Evolutionary conservation across 2,329 filamentous ascomycete genomes (phyloP), one percentile per base, ranked within the genome.

Genomic region (Neonectria faginata): DNA sequence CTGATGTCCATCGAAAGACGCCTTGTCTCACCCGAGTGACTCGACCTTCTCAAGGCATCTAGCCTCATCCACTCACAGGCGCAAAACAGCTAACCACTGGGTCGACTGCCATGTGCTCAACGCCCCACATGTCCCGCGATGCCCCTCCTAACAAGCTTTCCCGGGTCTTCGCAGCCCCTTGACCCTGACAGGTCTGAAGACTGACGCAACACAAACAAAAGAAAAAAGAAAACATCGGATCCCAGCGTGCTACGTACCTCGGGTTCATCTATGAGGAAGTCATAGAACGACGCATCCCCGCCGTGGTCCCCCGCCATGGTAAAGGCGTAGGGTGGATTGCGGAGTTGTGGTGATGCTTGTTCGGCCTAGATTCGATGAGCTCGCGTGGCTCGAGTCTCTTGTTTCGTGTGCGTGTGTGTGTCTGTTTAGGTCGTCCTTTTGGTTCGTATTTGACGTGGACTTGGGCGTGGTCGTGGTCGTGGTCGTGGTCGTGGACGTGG

Each of bases 251-350:
- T 55, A 72, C 72, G 58, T 73, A 74, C 72, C 72, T 74, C 70
- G 36, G 69, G 66, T 16, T 74, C 72, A 48, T 74, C 72, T 62
- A 74, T 73, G 70, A 74, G 65, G 66, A 74, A 74, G 67, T 74
- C 72, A 70, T 74, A 74, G 62, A 74, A 73, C 64, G 72, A 72
- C 69, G 70, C 67, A 50, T 74, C 72, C 58, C 60, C 69, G 20
- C 52, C 58, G 20, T 69, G 67, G 29, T 70, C 70, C 50, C 65
- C 70, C 60, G 70, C 67, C 72, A 74, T 74, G 56, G 57, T 74
- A 60, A 16, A 31, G 18, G 41, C 11, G 6, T 41, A 54, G 33
- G 57, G 53, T 36, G 57, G 48, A 42, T 39, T 44, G 39, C 20
- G 41, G 33, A 54, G 50, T 36, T 22, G 48, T 6, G 52, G 41